phyloP scores from a whole-genome alignment of 345 rosid genomes.

The Citrus reticulata region DNA sequence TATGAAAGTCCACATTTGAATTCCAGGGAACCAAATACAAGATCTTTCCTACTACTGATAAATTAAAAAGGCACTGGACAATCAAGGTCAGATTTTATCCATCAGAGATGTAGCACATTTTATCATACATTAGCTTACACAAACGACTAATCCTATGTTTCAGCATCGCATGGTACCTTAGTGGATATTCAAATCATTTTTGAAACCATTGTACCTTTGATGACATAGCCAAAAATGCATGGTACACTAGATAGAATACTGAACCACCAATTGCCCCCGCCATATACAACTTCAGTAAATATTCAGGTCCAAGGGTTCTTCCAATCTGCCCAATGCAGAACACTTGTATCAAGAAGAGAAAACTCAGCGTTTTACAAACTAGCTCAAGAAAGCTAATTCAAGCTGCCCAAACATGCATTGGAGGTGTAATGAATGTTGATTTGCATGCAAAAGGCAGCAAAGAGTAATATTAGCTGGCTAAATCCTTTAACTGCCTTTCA shows the following conservation, averaged over 20 bases:
- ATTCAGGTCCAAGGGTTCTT: slow-evolving; percentile 61
- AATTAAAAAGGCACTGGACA: background rate
- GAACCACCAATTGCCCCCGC: slow-evolving; percentile 87
- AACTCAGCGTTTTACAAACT: background rate
- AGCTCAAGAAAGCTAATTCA: background rate
- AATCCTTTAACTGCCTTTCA: background rate
- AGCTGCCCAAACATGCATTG: background rate
- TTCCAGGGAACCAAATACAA: background rate
- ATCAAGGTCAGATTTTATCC: background rate
- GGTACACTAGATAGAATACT: slow-evolving; percentile 68
- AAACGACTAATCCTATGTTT: background rate
- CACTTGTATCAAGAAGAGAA: background rate
- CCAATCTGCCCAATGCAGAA: slow-evolving; percentile 47
- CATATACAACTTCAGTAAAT: slow-evolving; percentile 65
- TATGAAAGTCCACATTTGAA: background rate
- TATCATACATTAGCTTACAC: background rate
- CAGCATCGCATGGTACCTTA: background rate
- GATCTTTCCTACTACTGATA: background rate
- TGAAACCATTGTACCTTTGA: slow-evolving; percentile 47
- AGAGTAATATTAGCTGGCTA: background rate
- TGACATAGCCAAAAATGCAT: slow-evolving; percentile 41
- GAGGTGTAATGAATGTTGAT: background rate
- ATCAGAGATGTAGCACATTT: background rate
- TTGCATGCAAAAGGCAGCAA: background rate
- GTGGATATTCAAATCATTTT: background rate